Percentiles rank a stretch among this genome's conserved stretches.
phyloP scores from a whole-genome alignment of 495 filamentous ascomycete species.

The Penicillium silybi region DNA sequence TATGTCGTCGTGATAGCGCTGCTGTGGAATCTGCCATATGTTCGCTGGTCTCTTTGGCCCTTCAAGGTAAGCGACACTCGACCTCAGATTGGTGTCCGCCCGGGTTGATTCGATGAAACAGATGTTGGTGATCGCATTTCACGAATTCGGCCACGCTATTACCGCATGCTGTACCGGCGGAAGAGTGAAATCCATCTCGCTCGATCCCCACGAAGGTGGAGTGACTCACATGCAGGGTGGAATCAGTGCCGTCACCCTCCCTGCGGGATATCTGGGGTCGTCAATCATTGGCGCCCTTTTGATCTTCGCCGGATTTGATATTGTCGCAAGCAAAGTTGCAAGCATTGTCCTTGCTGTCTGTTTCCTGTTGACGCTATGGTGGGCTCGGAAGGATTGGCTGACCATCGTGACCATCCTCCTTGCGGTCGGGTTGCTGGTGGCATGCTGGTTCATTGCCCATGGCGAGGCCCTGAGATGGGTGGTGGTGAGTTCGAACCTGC shows the following conservation, averaged over 20 bases:
- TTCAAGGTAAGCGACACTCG: constrained; percentile 58
- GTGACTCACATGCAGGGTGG: constrained; percentile 81
- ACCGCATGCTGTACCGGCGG: constrained; percentile 70
- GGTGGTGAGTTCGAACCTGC: constrained; percentile 44
- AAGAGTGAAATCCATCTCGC: constrained; percentile 65
- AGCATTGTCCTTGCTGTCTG: constrained; percentile 68
- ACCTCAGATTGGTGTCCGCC: neutral
- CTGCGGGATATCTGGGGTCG: constrained; percentile 73
- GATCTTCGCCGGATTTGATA: constrained; percentile 77
- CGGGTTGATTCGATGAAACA: constrained; percentile 18
- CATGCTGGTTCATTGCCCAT: constrained; percentile 75
- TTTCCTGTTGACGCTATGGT: constrained; percentile 75
- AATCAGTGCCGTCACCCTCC: constrained; percentile 65
- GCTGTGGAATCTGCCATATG: constrained; percentile 75
- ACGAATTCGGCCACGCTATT: constrained; percentile 78
- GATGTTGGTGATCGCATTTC: constrained; percentile 85
- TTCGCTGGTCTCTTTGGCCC: constrained; percentile 71
- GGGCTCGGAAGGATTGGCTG: constrained; percentile 73
- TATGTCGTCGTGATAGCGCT: constrained; percentile 73
- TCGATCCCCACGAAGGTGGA: constrained; percentile 67
- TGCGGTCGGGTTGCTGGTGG: constrained; percentile 67
- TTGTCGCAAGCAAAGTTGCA: constrained; percentile 73
- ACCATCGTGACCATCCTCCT: constrained; percentile 65
- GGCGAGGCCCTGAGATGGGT: constrained; percentile 69
- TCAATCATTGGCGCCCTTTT: constrained; percentile 71